Percentiles rank a stretch among this genome's conserved stretches.
These are phyloP conservation scores for Striga asiatica DNA, from an alignment of 257 asterid species.

Conservation along the genomic window DNA sequence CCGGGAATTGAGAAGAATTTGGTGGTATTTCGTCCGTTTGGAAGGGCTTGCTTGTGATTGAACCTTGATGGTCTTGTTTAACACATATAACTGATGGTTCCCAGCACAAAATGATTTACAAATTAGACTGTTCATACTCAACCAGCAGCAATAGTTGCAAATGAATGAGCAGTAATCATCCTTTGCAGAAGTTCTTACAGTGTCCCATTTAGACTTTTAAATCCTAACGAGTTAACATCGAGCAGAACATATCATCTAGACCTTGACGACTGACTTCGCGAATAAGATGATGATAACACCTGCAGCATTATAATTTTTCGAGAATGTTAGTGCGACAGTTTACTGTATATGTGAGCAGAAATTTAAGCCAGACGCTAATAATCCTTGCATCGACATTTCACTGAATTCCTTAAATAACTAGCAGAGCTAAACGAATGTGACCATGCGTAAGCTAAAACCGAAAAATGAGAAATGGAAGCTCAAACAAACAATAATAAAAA, in stretches of 20 bases:
- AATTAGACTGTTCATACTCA: no score
- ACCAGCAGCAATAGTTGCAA: no score
- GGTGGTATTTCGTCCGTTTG: no score
- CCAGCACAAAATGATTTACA: no score
- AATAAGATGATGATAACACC: conserved; percentile 79
- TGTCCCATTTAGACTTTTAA: not conserved
- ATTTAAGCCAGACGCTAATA: not conserved
- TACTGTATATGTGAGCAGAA: not conserved
- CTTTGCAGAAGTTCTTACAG: not conserved
- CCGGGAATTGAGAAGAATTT: no score
- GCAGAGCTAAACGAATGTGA: no score
- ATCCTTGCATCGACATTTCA: not conserved
- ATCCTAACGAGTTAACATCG: conserved; percentile 2
- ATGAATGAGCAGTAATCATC: not conserved
- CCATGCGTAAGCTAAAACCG: no score
- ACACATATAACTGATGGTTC: no score
- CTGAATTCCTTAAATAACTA: not conserved
- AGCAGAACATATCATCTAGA: conserved; percentile 26
- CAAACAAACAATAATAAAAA: not conserved
- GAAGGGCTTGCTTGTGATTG: no score
- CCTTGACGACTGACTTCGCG: conserved; percentile 53
- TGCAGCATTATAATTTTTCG: conserved; percentile 16
- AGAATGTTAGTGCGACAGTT: not conserved
- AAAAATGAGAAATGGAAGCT: not conserved
- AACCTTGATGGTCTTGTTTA: no score